phyloP scores from a whole-genome alignment of 2,329 filamentous ascomycete genomes.

The Raffaelea deltoideospora region DNA sequence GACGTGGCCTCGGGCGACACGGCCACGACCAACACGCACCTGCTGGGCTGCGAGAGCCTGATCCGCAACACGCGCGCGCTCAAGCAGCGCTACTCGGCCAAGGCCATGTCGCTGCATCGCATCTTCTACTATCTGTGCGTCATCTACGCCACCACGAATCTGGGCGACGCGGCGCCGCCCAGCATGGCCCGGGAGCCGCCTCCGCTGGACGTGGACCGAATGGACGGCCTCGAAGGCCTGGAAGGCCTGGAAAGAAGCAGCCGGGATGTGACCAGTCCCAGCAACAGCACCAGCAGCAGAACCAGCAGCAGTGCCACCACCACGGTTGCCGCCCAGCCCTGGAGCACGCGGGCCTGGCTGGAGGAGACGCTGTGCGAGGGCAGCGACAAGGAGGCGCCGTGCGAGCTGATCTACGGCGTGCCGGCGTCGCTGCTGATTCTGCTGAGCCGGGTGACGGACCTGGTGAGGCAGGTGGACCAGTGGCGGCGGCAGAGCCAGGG shows the following conservation, averaged over 20 bases:
- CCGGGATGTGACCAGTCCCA: too few relatives aligned
- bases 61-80: background rate
- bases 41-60: background rate
- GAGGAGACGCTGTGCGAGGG: background rate
- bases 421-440: background rate
- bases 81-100: background rate
- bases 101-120: background rate
- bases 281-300: background rate
- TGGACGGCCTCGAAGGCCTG: too few relatives aligned
- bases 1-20: conserved; percentile 1
- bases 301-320: background rate
- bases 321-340: background rate
- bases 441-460: background rate
- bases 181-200: background rate
- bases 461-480: background rate
- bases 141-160: background rate
- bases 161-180: background rate
- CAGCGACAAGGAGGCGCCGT: background rate
- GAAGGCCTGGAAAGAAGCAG: too few relatives aligned
- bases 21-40: background rate
- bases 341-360: background rate
- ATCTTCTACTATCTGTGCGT: background rate
- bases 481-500: background rate
- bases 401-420: conserved; percentile 1
- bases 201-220: too few relatives aligned